A percentile compares a stretch with the other conserved stretches of the same genome.
These are phyloP conservation scores for Chaetomium cochliodes DNA, from an alignment of 495 filamentous ascomycete genomes.

Conservation along the genomic window DNA sequence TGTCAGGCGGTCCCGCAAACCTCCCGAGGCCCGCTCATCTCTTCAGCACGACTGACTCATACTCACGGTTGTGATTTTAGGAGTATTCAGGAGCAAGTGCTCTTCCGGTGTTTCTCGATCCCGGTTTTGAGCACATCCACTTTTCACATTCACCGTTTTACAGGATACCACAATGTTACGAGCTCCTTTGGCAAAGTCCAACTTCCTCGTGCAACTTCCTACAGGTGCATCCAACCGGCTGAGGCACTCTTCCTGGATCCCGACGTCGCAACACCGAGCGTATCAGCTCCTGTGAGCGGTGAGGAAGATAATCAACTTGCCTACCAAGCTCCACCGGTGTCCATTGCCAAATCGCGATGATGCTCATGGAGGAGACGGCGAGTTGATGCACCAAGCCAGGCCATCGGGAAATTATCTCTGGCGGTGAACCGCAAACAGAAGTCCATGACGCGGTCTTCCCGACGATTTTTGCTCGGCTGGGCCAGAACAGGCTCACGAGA, in stretches of 20 bases:
- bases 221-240: not conserved
- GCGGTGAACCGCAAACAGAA: conserved; percentile 1
- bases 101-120: conserved; percentile 1
- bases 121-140: not conserved
- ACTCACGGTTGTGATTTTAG: not conserved
- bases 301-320: not conserved
- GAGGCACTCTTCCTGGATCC: not conserved
- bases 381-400: not conserved
- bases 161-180: not conserved
- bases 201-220: not conserved
- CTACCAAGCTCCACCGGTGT: not conserved
- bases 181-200: not conserved
- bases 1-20: conserved; percentile 23
- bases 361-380: not conserved
- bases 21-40: conserved; percentile 7
- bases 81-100: conserved; percentile 6
- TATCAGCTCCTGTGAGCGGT: conserved; percentile 12
- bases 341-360: not conserved
- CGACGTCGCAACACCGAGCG: not conserved
- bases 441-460: not conserved
- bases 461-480: too few species aligned
- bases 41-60: conserved; percentile 4
- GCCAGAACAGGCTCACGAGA: conserved; percentile 1
- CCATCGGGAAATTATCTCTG: not conserved
- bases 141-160: not conserved